Conservation (phyloP, 1,284 basidiomycete genomes). For the Sanguinoderma infundibulare region DNA sequence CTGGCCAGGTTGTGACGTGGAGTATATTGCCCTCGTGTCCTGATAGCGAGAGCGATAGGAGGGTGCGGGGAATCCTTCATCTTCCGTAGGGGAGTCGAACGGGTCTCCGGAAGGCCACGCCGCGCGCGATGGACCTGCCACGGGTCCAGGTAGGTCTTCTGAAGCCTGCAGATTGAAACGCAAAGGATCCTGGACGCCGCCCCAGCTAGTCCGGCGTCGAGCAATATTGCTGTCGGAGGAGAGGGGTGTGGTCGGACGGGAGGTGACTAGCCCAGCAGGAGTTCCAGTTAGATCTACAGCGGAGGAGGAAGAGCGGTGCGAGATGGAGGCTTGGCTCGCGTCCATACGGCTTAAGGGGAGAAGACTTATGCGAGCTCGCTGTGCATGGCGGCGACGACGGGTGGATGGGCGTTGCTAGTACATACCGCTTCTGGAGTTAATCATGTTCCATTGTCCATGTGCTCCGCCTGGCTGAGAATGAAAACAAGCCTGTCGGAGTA, state of each 20-base stretch:
- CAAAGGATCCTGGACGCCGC: slow-evolving; percentile 49
- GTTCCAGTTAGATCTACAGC: slow-evolving; percentile 58
- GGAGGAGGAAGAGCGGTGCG: slow-evolving; percentile 45
- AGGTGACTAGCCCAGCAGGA: slow-evolving; percentile 45
- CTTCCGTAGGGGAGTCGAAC: slow-evolving; percentile 44
- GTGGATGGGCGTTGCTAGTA: slow-evolving; percentile 14
- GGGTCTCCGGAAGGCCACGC: slow-evolving; percentile 48
- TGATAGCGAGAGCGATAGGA: slow-evolving; percentile 31
- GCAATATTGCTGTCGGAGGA: slow-evolving; percentile 50
- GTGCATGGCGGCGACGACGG: slow-evolving; percentile 24
- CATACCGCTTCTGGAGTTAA: too few relatives aligned
- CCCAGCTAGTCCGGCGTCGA: slow-evolving; percentile 63
- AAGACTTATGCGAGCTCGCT: slow-evolving; percentile 17
- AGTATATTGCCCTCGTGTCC: slow-evolving; percentile 38
- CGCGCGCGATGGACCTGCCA: slow-evolving; percentile 22
- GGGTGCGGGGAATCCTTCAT: slow-evolving; percentile 28
- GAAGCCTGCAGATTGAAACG: slow-evolving; percentile 35
- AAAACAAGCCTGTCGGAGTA: not conserved
- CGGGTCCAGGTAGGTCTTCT: slow-evolving; percentile 1
- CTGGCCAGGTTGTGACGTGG: slow-evolving; percentile 46
- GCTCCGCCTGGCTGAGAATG: slow-evolving; percentile 4
- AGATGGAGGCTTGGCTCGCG: slow-evolving; percentile 17
- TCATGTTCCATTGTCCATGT: slow-evolving; percentile 7
- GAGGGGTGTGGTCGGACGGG: slow-evolving; percentile 51
- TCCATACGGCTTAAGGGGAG: slow-evolving; percentile 23